Conservation (phyloP, 2,329 filamentous ascomycete species). For the Cytospora piceicola region DNA sequence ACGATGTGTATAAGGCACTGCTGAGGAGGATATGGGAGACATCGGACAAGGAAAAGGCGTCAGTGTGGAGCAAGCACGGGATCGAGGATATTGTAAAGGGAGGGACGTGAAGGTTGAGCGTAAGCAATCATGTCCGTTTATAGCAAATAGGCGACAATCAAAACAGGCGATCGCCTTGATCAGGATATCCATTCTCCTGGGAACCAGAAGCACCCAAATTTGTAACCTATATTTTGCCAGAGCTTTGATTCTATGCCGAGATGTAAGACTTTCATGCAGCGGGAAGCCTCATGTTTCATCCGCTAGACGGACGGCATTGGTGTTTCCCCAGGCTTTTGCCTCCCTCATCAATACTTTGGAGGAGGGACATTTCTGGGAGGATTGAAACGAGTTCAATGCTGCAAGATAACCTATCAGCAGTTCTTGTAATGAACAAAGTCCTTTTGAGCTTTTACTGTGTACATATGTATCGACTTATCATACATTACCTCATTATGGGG, state of each 20-base stretch:
- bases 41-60: slow-evolving; percentile 68
- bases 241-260: too few species aligned
- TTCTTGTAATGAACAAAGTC: too few species aligned
- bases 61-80: slow-evolving; percentile 66
- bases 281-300: background rate
- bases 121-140: background rate
- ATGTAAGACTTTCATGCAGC: too few species aligned
- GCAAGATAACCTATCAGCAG: too few species aligned
- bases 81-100: slow-evolving; percentile 31
- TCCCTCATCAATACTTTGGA: too few species aligned
- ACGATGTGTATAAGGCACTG: slow-evolving; percentile 56
- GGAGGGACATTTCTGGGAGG: background rate
- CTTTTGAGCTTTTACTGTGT: too few species aligned
- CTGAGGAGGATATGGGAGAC: slow-evolving; percentile 64
- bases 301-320: background rate
- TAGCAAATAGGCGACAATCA: background rate
- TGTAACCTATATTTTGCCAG: background rate
- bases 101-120: slow-evolving; percentile 4
- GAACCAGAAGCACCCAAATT: background rate
- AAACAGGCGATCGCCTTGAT: background rate
- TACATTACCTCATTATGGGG: background rate
- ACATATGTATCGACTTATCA: background rate
- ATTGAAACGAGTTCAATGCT: too few species aligned
- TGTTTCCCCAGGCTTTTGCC: too few species aligned
- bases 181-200: background rate